Evolutionary conservation across 805 yeast genomes (phyloP).

Genomic region (Phaffomyces antillensis): DNA sequence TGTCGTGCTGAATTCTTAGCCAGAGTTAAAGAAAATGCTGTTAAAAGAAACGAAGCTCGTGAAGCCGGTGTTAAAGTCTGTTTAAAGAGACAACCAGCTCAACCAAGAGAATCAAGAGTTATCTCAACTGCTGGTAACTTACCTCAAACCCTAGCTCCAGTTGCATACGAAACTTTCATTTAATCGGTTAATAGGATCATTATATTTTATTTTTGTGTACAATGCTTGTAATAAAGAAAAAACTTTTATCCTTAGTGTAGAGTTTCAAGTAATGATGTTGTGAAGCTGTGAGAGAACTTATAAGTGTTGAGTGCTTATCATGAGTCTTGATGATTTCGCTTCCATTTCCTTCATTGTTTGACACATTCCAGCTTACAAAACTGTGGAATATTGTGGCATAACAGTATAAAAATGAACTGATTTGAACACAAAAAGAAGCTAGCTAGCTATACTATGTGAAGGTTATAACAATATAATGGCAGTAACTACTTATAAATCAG

Average conservation of each 20-base stretch:
- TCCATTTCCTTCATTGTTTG: not conserved
- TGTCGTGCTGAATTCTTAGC: slow-evolving; percentile 98
- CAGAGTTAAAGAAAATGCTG: slow-evolving; percentile 97
- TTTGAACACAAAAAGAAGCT: not conserved
- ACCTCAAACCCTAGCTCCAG: slow-evolving; percentile 98
- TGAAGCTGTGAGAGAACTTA: not conserved
- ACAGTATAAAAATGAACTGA: not conserved
- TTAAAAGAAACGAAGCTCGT: slow-evolving; percentile 89
- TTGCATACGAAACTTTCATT: slow-evolving; percentile 99
- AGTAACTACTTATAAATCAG: slow-evolving; percentile 8
- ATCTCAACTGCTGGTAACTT: slow-evolving; percentile 75
- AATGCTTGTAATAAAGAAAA: slow-evolving; percentile 6
- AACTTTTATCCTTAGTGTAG: not conserved
- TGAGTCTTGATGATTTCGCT: not conserved
- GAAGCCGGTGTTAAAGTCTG: slow-evolving; percentile 83
- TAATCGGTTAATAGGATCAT: slow-evolving; percentile 36
- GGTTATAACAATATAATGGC: not conserved
- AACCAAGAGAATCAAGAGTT: slow-evolving; percentile 90
- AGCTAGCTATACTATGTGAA: too few species aligned
- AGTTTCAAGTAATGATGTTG: too few species aligned
- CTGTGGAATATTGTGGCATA: slow-evolving; percentile 3
- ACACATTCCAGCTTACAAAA: not conserved
- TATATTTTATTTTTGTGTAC: slow-evolving; percentile 19
- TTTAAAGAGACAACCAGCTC: slow-evolving; percentile 98
- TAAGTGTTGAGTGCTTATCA: too few species aligned